Evolutionary conservation across 495 filamentous ascomycete species (phyloP), one percentile per base, ranked within the genome.

Genomic region (Xylaria cubensis): DNA sequence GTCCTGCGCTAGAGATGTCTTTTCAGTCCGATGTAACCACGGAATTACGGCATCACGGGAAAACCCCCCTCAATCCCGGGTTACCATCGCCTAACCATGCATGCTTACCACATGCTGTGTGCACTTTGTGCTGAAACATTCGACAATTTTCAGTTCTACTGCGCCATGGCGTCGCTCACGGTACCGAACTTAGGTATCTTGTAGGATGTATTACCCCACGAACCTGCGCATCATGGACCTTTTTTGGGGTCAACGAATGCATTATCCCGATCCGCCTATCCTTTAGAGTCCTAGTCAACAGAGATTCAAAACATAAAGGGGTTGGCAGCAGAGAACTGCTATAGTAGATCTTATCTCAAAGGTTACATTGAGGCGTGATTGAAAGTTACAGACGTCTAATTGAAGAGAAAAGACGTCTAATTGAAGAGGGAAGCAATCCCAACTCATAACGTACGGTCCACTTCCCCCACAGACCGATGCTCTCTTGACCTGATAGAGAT

Each of bases 21-120:
- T 58, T 4, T 58, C 17, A 8, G 53, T 58, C 29, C 53, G 15
- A 58, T 58, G 53, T 58, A 58, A 58, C 53, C 13, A 58, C 53
- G 29, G 53, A 58, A 58, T 29, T 21, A 29, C 26, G 26, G 26
- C 26, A 29, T 29, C 26, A n/a, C 46, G 46, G 46, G 4, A n/a
- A 50, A 4, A 19, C 17, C 15, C 42, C 42, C 42, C 36, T 39
- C 42, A 46, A 46, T 46, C 46, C 46, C 46, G 46, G 46, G n/a
- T 8, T 46, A 50, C 46, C 19, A 50, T 50, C 46, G 56, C 56
- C 56, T 19, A 39, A 26, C 32, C 56, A 19, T 1, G 15, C 19
- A 61, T n/a, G 56, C 53, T 41, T 19, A 39, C 34, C 41, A 21
- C 19, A 19, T 21, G 29, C 53, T 34, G 17, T 41, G 8, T 41